These are phyloP conservation scores for Sphaerulina vaccinii DNA, from an alignment of 2,329 filamentous ascomycete species.

Conservation along the genomic window DNA sequence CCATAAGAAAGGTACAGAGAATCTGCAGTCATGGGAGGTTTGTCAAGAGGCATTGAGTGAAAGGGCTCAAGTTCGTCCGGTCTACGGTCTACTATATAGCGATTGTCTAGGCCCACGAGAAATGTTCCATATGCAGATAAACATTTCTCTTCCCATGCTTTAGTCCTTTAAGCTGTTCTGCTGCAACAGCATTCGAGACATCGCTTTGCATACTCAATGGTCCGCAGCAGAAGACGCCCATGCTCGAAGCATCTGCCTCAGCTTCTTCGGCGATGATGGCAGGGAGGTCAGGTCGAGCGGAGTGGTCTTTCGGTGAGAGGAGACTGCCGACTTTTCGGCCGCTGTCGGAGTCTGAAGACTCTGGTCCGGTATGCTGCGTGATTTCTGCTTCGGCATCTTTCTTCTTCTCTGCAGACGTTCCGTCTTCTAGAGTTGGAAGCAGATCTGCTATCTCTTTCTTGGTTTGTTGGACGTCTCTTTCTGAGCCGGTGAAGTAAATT, in stretches of 20 bases:
- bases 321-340: conserved; percentile 1
- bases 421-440: too few species aligned
- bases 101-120: conserved; percentile 43
- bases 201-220: conserved; percentile 50
- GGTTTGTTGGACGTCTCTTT: conserved; percentile 1
- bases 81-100: too few species aligned
- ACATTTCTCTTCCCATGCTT: conserved; percentile 36
- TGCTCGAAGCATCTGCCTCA: conserved; percentile 20
- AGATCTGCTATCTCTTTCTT: conserved; percentile 15
- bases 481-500: conserved; percentile 24
- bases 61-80: too few species aligned
- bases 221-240: conserved; percentile 46
- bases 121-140: conserved; percentile 51
- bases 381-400: conserved; percentile 9
- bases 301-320: conserved; percentile 12
- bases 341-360: conserved; percentile 2
- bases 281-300: conserved; percentile 39
- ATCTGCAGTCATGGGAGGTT: too few species aligned
- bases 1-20: too few species aligned
- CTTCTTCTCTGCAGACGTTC: too few species aligned
- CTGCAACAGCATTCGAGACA: conserved; percentile 49
- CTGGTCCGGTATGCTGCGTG: neutral
- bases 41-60: too few species aligned
- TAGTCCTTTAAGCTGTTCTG: conserved; percentile 42
- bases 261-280: conserved; percentile 29